Evolutionary conservation across 2,329 filamentous ascomycete genomes (phyloP).

Genomic region (Pyricularia pennisetigena): DNA sequence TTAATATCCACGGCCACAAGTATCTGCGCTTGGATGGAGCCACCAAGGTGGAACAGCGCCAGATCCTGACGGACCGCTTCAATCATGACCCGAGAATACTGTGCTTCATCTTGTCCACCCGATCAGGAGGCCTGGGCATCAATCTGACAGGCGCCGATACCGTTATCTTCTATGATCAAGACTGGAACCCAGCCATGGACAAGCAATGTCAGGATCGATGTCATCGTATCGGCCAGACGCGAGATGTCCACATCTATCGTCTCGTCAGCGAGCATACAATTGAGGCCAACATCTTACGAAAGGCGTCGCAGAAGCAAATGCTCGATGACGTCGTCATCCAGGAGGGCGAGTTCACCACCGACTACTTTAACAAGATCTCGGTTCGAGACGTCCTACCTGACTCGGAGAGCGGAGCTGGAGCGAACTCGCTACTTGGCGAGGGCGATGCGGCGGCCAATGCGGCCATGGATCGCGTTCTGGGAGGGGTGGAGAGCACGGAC

Average conservation of each 20-base stretch:
- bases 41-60: conserved; percentile 90
- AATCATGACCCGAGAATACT: conserved; percentile 89
- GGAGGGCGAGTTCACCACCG: conserved; percentile 94
- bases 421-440: conserved; percentile 32
- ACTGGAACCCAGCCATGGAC: conserved; percentile 99
- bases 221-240: conserved; percentile 93
- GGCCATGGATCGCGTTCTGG: conserved; percentile 80
- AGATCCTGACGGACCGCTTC: conserved; percentile 92
- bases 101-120: conserved; percentile 89
- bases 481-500: conserved; percentile 50
- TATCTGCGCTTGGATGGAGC: conserved; percentile 95
- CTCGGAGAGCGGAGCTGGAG: conserved; percentile 40
- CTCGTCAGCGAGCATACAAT: conserved; percentile 91
- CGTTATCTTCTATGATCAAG: conserved; percentile 97
- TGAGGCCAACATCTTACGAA: conserved; percentile 93
- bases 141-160: conserved; percentile 95
- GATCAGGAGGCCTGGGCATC: conserved; percentile 89
- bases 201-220: conserved; percentile 97
- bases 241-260: conserved; percentile 96
- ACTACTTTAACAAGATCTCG: conserved; percentile 77
- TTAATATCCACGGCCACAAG: conserved; percentile 95
- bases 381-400: conserved; percentile 60
- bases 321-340: conserved; percentile 97
- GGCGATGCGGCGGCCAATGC: conserved; percentile 64
- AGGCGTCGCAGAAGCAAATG: conserved; percentile 95